phyloP scores from a whole-genome alignment of 768 basidiomycete species.

The Rhodotorula babjevae region DNA sequence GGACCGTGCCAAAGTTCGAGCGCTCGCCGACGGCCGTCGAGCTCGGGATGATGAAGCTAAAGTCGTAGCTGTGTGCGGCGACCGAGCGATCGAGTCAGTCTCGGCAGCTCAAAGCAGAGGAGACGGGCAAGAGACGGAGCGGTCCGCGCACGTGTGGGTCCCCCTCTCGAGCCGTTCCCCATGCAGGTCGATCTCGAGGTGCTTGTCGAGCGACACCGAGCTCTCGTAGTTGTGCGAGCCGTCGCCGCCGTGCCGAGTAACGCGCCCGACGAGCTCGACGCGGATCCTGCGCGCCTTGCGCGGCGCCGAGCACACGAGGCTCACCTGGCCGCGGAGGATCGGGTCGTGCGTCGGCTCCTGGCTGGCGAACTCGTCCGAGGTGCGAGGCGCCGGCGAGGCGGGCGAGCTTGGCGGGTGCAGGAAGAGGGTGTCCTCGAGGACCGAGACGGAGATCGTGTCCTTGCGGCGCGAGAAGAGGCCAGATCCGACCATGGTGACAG shows the following conservation, averaged over 20 bases:
- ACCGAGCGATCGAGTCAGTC: neutral
- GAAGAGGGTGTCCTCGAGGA: constrained; percentile 26
- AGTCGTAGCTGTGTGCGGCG: constrained; percentile 25
- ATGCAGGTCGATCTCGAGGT: constrained; percentile 25
- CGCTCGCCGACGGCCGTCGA: constrained; percentile 25
- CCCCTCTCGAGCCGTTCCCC: constrained; percentile 24
- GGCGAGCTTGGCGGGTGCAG: neutral
- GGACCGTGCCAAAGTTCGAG: constrained; percentile 15
- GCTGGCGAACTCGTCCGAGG: neutral
- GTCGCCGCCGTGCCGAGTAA: constrained; percentile 20
- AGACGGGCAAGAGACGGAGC: neutral
- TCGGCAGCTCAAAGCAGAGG: neutral
- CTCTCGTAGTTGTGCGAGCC: constrained; percentile 12
- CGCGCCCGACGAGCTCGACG: constrained; percentile 19
- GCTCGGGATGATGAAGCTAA: constrained; percentile 30
- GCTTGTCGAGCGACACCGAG: constrained; percentile 17
- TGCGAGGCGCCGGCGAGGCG: neutral
- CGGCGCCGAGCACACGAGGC: neutral
- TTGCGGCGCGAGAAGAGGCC: neutral
- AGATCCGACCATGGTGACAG: neutral
- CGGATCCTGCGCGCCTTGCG: neutral
- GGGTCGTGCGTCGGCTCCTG: constrained; percentile 18
- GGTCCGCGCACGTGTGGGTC: constrained; percentile 24
- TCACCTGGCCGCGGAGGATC: constrained; percentile 15
- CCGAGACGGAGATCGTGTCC: constrained; percentile 12